These are phyloP conservation scores for Gomphus bonarii DNA, from an alignment of 1,284 basidiomycete genomes.

Conservation along the genomic window DNA sequence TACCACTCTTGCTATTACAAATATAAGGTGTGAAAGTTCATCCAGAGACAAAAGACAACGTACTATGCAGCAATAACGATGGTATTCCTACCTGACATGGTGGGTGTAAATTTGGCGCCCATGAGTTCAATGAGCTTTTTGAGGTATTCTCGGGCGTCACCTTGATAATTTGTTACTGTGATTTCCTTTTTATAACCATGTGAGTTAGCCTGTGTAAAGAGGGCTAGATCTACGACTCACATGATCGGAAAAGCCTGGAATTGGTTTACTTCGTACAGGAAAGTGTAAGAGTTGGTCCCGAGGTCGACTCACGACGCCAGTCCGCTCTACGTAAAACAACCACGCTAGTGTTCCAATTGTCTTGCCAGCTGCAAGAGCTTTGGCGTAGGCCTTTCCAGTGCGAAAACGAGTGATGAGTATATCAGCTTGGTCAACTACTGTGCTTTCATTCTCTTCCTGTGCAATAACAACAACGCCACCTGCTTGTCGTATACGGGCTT, in stretches of 20 bases:
- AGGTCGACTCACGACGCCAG: constrained; percentile 52
- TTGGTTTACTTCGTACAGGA: constrained; percentile 34
- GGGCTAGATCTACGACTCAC: constrained; percentile 20
- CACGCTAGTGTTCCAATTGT: constrained; percentile 72
- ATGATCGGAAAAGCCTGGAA: constrained; percentile 29
- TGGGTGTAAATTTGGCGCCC: constrained; percentile 74
- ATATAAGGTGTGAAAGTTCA: background rate
- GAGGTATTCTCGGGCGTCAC: constrained; percentile 74
- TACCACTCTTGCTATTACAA: constrained; percentile 47
- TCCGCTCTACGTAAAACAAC: constrained; percentile 69
- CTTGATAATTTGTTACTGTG: constrained; percentile 83
- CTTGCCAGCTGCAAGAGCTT: constrained; percentile 51
- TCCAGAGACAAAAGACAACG: constrained; percentile 20
- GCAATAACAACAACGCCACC: constrained; percentile 40
- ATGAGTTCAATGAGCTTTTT: constrained; percentile 70
- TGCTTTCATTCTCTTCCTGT: constrained; percentile 24
- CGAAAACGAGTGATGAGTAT: constrained; percentile 62
- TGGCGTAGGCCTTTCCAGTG: constrained; percentile 56
- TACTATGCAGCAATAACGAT: constrained; percentile 78
- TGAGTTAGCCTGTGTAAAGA: background rate
- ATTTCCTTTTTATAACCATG: constrained; percentile 44
- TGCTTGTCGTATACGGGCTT: constrained; percentile 42
- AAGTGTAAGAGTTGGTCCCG: constrained; percentile 55
- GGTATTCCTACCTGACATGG: constrained; percentile 66
- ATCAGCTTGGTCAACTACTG: constrained; percentile 42